phyloP scores from a whole-genome alignment of 306 rosid species.

The Acacia confusa region DNA sequence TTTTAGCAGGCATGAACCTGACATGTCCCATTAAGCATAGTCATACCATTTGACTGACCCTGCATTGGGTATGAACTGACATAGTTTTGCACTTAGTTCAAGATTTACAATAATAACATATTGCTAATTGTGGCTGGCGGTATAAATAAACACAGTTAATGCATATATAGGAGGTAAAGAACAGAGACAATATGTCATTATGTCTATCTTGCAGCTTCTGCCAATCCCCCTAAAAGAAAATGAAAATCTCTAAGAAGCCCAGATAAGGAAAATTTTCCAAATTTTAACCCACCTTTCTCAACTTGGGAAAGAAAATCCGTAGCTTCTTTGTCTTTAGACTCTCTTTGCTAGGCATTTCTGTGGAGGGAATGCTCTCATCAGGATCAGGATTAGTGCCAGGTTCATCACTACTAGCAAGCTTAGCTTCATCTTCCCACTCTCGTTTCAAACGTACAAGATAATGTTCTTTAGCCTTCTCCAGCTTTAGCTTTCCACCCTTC shows the following conservation, averaged over 20 bases:
- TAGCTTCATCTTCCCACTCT: conserved; percentile 65
- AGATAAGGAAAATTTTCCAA: not conserved
- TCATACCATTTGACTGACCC: not conserved
- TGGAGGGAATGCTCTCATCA: conserved; percentile 7
- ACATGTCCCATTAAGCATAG: not conserved
- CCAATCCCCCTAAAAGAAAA: not conserved
- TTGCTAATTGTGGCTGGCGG: not conserved
- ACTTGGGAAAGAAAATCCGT: conserved; percentile 64
- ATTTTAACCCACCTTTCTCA: conserved; percentile 52
- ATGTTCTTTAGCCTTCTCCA: conserved; percentile 84
- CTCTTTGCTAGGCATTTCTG: conserved; percentile 28
- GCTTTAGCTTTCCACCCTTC: conserved; percentile 85
- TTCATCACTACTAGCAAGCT: conserved; percentile 23
- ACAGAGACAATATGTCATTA: not conserved
- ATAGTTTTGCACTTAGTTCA: not conserved
- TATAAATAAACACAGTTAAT: not conserved
- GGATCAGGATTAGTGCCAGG: not conserved
- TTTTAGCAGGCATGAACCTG: not conserved
- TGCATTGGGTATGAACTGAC: not conserved
- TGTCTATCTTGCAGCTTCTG: not conserved
- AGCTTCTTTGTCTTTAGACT: conserved; percentile 42
- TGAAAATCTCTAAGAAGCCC: not conserved
- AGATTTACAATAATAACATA: not conserved
- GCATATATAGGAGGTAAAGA: not conserved
- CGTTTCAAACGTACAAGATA: conserved; percentile 59